Base-by-base conservation (phyloP, 1,139 yeast genomes). In the Yamadazyma triangularis region DNA sequence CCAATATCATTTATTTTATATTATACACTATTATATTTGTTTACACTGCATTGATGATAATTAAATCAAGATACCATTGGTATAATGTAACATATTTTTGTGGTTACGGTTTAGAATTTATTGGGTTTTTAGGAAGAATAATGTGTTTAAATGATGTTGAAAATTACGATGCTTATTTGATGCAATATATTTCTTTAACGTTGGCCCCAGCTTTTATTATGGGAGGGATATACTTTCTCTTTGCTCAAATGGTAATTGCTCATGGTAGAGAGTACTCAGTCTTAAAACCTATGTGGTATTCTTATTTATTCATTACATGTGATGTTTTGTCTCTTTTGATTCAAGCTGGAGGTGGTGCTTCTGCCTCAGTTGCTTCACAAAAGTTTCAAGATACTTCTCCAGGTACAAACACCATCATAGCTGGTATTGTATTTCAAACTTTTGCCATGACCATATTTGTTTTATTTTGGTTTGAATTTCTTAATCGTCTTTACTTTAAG, bases 191-290 rank as follows among this genome's bases (percentile, higher is more conserved):
- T 31, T 63, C 82, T 36, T 62, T 87, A 39, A 86, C 95, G 0
- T 60, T 88, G 31, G 91, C 88, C 0, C 96, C 96, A 0, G 91
- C 91, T 5, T 87, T 89, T 53, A 68, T 85, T 32, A 84, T 86
- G 88, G 96, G 84, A 4, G 96, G 95, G 4, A 67, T 88, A 7
- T 88, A 88, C 57, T 84, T 76, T 47, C 59, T 81, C 31, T 67
- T 87, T 46, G 93, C 88, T 4, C 87, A 85, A 53, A 45, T 83
- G 40, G 76, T 83, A 27, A 76, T 82, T 31, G 63, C 85, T 6
- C 83, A 77, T 52, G 94, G 95, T 5, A 62, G 74, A 30, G 54
- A 66, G 25, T 79, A 62, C 45, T 77, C 93, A 1, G 49, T 72
- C 0, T 54, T 88, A 36, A 73, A 70, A 42, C 96, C 96, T 3